Base-by-base conservation (phyloP, 331 rosid species). In the Cydonia oblonga region DNA sequence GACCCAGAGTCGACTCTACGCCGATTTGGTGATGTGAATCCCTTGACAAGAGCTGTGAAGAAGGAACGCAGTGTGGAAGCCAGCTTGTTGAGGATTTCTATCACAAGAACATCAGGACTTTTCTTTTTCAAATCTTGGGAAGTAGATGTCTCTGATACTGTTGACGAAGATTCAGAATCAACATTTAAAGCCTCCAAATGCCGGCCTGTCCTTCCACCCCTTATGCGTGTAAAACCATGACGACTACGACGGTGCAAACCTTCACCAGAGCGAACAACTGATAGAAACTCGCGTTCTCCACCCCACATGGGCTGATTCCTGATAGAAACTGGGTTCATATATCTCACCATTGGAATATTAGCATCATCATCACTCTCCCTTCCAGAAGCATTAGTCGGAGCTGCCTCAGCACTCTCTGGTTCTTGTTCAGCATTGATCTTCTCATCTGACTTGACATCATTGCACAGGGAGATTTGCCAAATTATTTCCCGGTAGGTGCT, bases 311-410 rank as follows among this genome's bases (percentile, higher is more conserved):
- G 75, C 76, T 89, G 98, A 79, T 81, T 88, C 86, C 99, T 82
- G 59, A 81, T 75, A 68, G 95, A 87, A 75, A 89, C 88, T 64
- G 97, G 96, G 74, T 89, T 93, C 82, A 87, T 89, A 83, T 89
- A 89, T 80, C 99, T 85, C 78, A 95, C 87, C 59, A 83, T 78
- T 51, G 96, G 93, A 71, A 78, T 82, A 84, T 81, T 90, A 69
- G 89, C 84, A 83, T 95, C 99, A 72, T 91, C 97, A 18, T 91
- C 99, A 83, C 96, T 91, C 80, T 95, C 97, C 81, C 97, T 89
- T 85, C 90, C 98, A 68, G 75, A 82, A 42, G 84, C 71, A 76
- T 80, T 85, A 57, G 93, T 81, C 22, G 88, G 79, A 25, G 91
- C 81, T 72, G 76, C 85, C 85, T 91, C 96, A 64, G 89, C 79